These are phyloP conservation scores for Penicillium samsonianum DNA, from an alignment of 495 filamentous ascomycete species.

Conservation along the genomic window DNA sequence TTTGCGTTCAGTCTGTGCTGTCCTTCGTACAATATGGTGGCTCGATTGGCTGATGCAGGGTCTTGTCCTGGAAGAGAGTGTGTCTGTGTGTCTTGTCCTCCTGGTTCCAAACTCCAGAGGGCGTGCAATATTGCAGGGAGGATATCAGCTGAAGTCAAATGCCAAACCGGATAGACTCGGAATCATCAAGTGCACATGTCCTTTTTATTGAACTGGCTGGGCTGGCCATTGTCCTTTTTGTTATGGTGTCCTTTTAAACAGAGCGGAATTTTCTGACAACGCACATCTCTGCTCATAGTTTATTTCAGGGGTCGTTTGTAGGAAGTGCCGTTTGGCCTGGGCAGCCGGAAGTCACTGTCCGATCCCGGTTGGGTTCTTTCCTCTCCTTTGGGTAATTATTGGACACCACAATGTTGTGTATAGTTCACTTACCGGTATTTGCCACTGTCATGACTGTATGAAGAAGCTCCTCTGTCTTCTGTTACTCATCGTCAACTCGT, in stretches of 20 bases:
- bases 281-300: conserved; percentile 13
- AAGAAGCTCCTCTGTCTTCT: conserved; percentile 28
- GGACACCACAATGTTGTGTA: conserved; percentile 9
- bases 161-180: conserved; percentile 21
- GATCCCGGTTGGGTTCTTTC: conserved; percentile 13
- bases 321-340: conserved; percentile 23
- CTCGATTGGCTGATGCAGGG: conserved; percentile 22
- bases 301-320: conserved; percentile 17
- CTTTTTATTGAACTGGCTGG: conserved; percentile 4
- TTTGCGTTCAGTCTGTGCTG: conserved; percentile 6
- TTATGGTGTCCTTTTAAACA: neutral
- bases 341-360: conserved; percentile 23
- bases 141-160: conserved; percentile 13
- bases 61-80: conserved; percentile 10
- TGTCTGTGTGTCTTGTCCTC: conserved; percentile 5
- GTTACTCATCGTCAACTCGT: conserved; percentile 19
- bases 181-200: conserved; percentile 3
- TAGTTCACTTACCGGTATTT: conserved; percentile 11
- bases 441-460: neutral
- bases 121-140: conserved; percentile 17
- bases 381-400: neutral
- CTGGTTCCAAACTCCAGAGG: conserved; percentile 6
- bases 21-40: conserved; percentile 4
- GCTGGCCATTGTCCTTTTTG: conserved; percentile 9
- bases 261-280: conserved; percentile 19